Base-by-base conservation (phyloP, 2,329 filamentous ascomycete genomes). In the Endocalyx cinctus region DNA sequence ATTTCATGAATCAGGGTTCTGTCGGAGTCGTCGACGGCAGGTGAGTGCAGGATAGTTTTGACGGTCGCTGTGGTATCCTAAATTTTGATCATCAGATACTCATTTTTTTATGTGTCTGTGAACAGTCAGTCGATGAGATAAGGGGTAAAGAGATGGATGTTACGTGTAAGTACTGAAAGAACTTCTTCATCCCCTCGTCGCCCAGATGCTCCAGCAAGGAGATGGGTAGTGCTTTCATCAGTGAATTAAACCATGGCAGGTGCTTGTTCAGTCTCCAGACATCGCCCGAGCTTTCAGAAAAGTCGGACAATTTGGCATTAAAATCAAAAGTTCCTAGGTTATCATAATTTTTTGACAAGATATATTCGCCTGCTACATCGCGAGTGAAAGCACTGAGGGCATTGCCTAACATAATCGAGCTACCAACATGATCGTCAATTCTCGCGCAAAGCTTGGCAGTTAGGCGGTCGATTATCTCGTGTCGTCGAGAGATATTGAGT, bases 291-390 rank as follows among this genome's bases (percentile, higher is more conserved):
- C 33, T 28, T 25, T 30, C 20, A 12, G 27, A 35, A 5, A 28
- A 27, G 3, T 26, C 25, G 27, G 33, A 35, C n/a, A 31, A 27
- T 27, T n/a, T 13, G 17, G 26, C 16, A 20, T 34, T 17, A 22
- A 34, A 34, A 19, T 34, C 32, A 25, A 29, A 25, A 14, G 22
- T 34, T 17, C 19, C 41, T 4, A 43, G 37, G 26, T 37, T 33
- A 31, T 40, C 30, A 27, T 43, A 43, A n/a, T 28, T 16, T 18
- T 43, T 43, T 12, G 32, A 34, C 10, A 43, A 23, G n/a, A 41
- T 38, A 22, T 32, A 43, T n/a, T 41, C 38, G 17, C 41, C 38
- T 11, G 22, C 32, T 10, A 33, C 32, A 22, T 43, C 41, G 23
- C 41, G 30, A 15, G 30, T 25, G 31, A 43, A 38, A 5, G 41